phyloP scores from a whole-genome alignment of 2,329 filamentous ascomycete genomes.

The Rutstroemia sp. region DNA sequence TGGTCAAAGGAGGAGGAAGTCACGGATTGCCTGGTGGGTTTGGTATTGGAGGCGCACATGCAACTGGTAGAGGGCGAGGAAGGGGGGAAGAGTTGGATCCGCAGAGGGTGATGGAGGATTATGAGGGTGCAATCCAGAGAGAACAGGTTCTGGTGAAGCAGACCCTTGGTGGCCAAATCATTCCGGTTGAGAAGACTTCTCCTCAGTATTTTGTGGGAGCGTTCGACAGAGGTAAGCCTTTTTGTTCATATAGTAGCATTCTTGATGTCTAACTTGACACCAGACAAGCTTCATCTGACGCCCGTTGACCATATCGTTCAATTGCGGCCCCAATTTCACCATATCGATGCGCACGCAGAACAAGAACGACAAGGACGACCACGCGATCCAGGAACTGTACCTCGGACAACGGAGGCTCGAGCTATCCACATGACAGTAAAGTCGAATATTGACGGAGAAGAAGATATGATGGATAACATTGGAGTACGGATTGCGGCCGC shows the following conservation, averaged over 20 bases:
- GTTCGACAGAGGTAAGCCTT: constrained; percentile 67
- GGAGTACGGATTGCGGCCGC: constrained; percentile 68
- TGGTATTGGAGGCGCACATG: constrained; percentile 45
- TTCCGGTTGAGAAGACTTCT: constrained; percentile 53
- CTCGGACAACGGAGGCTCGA: constrained; percentile 47
- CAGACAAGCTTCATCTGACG: constrained; percentile 80
- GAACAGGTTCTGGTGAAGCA: constrained; percentile 71
- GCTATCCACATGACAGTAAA: constrained; percentile 86
- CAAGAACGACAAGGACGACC: constrained; percentile 41
- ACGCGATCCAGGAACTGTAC: constrained; percentile 27
- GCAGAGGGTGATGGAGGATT: constrained; percentile 41
- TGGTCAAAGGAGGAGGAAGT: constrained; percentile 51
- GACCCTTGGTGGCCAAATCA: constrained; percentile 76
- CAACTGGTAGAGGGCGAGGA: constrained; percentile 30
- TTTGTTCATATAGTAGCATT: neutral
- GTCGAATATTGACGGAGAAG: constrained; percentile 60
- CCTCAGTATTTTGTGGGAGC: constrained; percentile 79
- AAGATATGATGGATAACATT: constrained; percentile 61
- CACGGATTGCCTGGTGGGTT: constrained; percentile 69
- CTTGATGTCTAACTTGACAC: constrained; percentile 2
- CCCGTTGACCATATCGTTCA: constrained; percentile 77
- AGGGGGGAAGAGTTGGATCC: constrained; percentile 29
- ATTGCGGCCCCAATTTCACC: constrained; percentile 85
- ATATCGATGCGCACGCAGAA: constrained; percentile 79
- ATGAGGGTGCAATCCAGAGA: constrained; percentile 59